These are phyloP conservation scores for Endothia cerciana DNA, from an alignment of 2,329 filamentous ascomycete species.

Conservation along the genomic window DNA sequence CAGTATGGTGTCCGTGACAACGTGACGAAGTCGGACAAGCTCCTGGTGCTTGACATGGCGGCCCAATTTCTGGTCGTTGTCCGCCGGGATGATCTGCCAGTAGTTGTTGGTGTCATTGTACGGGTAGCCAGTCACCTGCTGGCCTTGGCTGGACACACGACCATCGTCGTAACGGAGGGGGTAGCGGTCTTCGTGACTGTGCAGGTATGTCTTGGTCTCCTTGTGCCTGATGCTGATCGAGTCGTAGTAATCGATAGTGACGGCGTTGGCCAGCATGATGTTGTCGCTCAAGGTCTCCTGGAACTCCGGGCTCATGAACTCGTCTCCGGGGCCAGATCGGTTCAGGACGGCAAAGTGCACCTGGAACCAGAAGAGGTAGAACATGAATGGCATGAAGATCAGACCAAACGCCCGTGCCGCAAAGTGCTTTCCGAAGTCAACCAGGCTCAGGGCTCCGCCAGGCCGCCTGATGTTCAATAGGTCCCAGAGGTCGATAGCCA, in stretches of 20 bases:
- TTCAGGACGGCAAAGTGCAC: constrained; percentile 92
- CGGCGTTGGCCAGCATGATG: constrained; percentile 82
- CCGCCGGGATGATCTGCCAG: constrained; percentile 85
- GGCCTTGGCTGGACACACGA: constrained; percentile 93
- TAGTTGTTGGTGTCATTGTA: constrained; percentile 99
- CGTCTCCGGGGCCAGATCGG: constrained; percentile 90
- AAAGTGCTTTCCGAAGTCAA: constrained; percentile 87
- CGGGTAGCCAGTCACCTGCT: constrained; percentile 97
- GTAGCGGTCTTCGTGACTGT: constrained; percentile 88
- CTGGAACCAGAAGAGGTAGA: constrained; percentile 99
- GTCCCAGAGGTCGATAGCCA: constrained; percentile 93
- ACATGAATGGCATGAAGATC: constrained; percentile 90
- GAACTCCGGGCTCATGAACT: constrained; percentile 98
- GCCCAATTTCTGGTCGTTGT: constrained; percentile 60
- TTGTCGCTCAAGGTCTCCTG: constrained; percentile 97
- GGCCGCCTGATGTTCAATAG: constrained; percentile 86
- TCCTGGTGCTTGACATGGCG: constrained; percentile 81
- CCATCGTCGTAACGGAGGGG: constrained; percentile 96
- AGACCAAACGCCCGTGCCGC: constrained; percentile 82
- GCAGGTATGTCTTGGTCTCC: constrained; percentile 94
- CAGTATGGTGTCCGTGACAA: constrained; percentile 83
- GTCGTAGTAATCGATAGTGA: constrained; percentile 90
- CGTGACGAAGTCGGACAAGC: constrained; percentile 81
- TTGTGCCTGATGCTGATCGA: constrained; percentile 88
- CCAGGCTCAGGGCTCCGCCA: constrained; percentile 77